These are phyloP conservation scores for Lentinus polychrous DNA, from an alignment of 1,284 basidiomycete genomes.

Conservation along the genomic window DNA sequence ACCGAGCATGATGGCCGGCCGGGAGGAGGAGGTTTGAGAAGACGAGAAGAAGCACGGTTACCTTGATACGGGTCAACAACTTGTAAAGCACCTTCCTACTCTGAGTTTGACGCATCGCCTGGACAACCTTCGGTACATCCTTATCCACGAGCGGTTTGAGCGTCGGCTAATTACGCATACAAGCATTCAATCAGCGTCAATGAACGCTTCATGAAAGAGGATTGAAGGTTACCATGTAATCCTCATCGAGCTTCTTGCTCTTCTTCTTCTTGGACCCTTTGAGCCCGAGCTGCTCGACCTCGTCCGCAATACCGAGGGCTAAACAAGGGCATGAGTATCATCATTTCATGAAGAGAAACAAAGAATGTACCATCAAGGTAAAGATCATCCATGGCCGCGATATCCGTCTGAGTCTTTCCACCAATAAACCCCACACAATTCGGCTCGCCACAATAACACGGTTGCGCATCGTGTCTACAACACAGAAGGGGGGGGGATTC, in stretches of 20 bases:
- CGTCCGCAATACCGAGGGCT: conserved; percentile 95
- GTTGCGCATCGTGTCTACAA: conserved; percentile 88
- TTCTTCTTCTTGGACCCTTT: conserved; percentile 91
- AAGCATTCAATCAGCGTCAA: background rate
- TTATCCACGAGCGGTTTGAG: conserved; percentile 72
- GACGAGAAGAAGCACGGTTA: conserved; percentile 21
- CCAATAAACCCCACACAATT: conserved; percentile 97
- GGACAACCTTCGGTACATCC: conserved; percentile 88
- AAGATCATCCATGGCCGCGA: conserved; percentile 90
- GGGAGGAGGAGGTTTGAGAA: background rate
- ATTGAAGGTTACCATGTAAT: conserved; percentile 73
- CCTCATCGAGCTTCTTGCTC: conserved; percentile 89
- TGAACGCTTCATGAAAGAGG: background rate
- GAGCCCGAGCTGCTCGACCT: conserved; percentile 73
- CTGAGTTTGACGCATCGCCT: conserved; percentile 85
- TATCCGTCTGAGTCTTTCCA: conserved; percentile 97
- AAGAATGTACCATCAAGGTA: conserved; percentile 82
- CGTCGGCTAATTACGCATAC: conserved; percentile 38
- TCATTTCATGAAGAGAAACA: no score
- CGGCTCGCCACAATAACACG: conserved; percentile 92
- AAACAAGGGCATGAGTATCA: conserved; percentile 8
- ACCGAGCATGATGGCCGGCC: background rate
- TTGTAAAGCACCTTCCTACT: conserved; percentile 82
- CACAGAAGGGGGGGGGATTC: background rate
- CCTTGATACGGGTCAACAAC: conserved; percentile 82